Base-by-base conservation (phyloP, 441 rosid species). In the Corymbia citriodora region DNA sequence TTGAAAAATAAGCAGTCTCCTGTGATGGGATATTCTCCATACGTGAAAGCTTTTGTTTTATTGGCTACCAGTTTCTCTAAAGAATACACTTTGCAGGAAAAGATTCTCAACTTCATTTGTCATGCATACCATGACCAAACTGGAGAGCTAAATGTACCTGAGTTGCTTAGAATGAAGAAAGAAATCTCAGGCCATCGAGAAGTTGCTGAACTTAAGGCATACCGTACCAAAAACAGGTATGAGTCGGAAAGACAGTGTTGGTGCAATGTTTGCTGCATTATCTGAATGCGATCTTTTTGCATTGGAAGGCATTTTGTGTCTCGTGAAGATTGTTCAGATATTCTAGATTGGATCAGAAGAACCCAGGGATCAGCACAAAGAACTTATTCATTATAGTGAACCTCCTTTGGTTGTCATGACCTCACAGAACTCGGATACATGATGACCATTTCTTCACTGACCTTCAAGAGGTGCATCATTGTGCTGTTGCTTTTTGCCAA, bases 151-250 rank as follows among this genome's bases (percentile, higher is more conserved):
- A 89, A 86, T 87, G 94, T 97, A 89, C 98, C 98, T 0, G 96
- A 96, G 87, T 89, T 94, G 87, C 94, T 97, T 21, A 92, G 88
- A 91, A 97, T 97, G 95, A 92, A 91, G 82, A 98, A 93, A 93
- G 95, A 94, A 79, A 9, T 93, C 65, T 88, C 95, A 19, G 92
- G 89, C 92, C 93, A 89, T 45, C 93, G 92, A 87, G 99, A 96
- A 91, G 92, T 89, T 92, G 25, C 89, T 89, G 95, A 92, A 81
- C 95, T 98, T 36, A 96, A 98, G 93, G 87, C 91, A 13, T 98
- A 96, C 92, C 96, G 94, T 89, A 85, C 98, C 10, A 92, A 89
- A 92, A 98, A 96, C 89, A 95, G 98, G 99, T 97, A 93, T 25
- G 40, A 86, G 70, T 50, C 88, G 23, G 79, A 65, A 29, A 57